Conservation (phyloP, 78 protist species). For the Dictyostelium discoideum region DNA sequence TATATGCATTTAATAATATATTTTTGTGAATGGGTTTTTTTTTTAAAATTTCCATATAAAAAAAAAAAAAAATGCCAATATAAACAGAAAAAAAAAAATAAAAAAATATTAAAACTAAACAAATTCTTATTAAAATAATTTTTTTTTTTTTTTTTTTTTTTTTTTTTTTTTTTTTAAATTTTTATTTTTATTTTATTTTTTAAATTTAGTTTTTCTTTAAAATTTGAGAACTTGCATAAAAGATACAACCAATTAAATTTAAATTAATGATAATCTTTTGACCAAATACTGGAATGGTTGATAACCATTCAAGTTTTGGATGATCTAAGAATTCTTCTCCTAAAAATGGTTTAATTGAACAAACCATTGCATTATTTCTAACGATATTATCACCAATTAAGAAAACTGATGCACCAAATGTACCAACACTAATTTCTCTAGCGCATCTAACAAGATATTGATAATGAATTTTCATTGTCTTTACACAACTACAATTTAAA, state of each 20-base stretch:
- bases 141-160: not conserved
- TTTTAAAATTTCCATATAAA: no score
- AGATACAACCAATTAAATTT: constrained; percentile 47
- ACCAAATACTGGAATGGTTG: constrained; percentile 3
- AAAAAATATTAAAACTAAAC: not conserved
- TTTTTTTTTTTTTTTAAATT: not conserved
- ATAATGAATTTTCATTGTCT: constrained; percentile 55
- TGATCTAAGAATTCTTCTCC: constrained; percentile 48
- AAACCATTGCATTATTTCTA: constrained; percentile 19
- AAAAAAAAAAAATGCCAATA: no score
- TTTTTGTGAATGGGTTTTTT: no score
- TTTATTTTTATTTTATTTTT: not conserved
- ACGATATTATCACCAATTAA: constrained; percentile 81
- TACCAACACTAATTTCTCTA: constrained; percentile 69
- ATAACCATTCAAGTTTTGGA: constrained; percentile 52
- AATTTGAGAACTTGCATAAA: constrained; percentile 9
- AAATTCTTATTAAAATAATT: no score
- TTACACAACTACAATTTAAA: not conserved
- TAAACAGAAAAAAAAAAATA: no score
- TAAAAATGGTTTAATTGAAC: not conserved
- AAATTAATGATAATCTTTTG: constrained; percentile 7
- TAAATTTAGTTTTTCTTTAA: not conserved
- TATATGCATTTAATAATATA: no score
- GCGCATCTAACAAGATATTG: constrained; percentile 71
- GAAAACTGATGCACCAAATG: constrained; percentile 36